Percentiles rank a stretch among this genome's conserved stretches.
phyloP scores from a whole-genome alignment of 2,329 filamentous ascomycete genomes.

The Fusarium transvaalense region DNA sequence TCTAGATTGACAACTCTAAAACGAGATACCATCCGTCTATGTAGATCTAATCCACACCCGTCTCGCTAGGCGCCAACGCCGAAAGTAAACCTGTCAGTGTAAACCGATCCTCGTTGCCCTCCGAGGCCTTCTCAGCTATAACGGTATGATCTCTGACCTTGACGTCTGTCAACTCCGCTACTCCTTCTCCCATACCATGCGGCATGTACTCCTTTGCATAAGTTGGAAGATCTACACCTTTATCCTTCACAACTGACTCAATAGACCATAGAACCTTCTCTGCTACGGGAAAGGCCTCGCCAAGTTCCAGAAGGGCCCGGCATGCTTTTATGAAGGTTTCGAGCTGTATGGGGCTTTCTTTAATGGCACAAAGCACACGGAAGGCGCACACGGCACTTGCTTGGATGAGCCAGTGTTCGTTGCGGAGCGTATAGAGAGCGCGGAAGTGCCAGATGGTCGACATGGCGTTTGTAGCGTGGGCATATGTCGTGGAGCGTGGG shows the following conservation, averaged over 20 bases:
- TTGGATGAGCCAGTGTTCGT: conserved; percentile 32
- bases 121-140: conserved; percentile 6
- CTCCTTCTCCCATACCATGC: neutral
- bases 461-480: conserved; percentile 34
- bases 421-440: conserved; percentile 19
- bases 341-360: conserved; percentile 29
- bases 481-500: conserved; percentile 18
- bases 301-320: conserved; percentile 20
- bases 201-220: conserved; percentile 27
- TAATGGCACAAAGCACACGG: conserved; percentile 17
- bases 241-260: conserved; percentile 16
- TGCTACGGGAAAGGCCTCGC: conserved; percentile 27
- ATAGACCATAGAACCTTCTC: conserved; percentile 24
- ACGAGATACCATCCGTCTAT: neutral
- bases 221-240: conserved; percentile 8
- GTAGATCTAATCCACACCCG: neutral
- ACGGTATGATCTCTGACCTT: conserved; percentile 34
- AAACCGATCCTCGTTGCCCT: neutral
- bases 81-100: conserved; percentile 23
- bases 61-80: conserved; percentile 2
- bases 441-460: conserved; percentile 38
- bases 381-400: conserved; percentile 28
- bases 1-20: neutral
- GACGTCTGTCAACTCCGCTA: conserved; percentile 9
- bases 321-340: conserved; percentile 36